phyloP scores from a whole-genome alignment of 371 early-diverging fungal genomes.

The Neoconidiobolus thromboides region DNA sequence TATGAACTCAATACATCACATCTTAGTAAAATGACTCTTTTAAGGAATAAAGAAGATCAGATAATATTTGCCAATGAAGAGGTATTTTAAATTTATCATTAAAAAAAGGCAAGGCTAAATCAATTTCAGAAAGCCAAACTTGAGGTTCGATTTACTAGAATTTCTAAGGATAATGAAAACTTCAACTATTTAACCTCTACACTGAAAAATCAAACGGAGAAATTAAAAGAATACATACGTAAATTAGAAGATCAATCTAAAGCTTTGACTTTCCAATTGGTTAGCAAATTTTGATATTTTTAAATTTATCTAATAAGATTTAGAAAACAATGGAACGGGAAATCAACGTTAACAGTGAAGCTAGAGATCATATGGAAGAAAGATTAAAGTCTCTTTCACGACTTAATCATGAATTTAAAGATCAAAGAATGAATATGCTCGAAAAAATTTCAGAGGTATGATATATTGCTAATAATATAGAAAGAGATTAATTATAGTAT shows the following conservation, averaged over 20 bases:
- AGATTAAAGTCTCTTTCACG: slow-evolving; percentile 20
- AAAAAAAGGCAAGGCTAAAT: too few species aligned
- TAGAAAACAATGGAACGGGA: slow-evolving; percentile 18
- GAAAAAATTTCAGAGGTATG: neutral
- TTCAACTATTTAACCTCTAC: neutral
- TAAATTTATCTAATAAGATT: slow-evolving; percentile 18
- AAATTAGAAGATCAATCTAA: slow-evolving; percentile 7
- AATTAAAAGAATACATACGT: slow-evolving; percentile 6
- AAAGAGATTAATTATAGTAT: too few species aligned
- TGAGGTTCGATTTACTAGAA: neutral
- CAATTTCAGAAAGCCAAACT: slow-evolving; percentile 5
- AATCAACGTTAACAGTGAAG: slow-evolving; percentile 10
- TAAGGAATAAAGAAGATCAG: slow-evolving; percentile 57
- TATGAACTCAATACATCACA: slow-evolving; percentile 61
- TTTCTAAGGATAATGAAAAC: slow-evolving; percentile 3
- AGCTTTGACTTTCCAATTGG: slow-evolving; percentile 9
- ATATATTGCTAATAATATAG: too few species aligned
- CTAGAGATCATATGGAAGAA: slow-evolving; percentile 24
- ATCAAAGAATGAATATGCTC: slow-evolving; percentile 12
- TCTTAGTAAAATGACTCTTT: slow-evolving; percentile 45
- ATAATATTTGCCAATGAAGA: slow-evolving; percentile 11
- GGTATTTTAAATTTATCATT: too few species aligned
- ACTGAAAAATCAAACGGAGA: slow-evolving; percentile 4
- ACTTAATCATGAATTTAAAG: slow-evolving; percentile 15
- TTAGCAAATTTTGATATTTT: slow-evolving; percentile 12